Evolutionary conservation across 2,329 filamentous ascomycete genomes (phyloP).

Genomic region (Fusarium musae): DNA sequence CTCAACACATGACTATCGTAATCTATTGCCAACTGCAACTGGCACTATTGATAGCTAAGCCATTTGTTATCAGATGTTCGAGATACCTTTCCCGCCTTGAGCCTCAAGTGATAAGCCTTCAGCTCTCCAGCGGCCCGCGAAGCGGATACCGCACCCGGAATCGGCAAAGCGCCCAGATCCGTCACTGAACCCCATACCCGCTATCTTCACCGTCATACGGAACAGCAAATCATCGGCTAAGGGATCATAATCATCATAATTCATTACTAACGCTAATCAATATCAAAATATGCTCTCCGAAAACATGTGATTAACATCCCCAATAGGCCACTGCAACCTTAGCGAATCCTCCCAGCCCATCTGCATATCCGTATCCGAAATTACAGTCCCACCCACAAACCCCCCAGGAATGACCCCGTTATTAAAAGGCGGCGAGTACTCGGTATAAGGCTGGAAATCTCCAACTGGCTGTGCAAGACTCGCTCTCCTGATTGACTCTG

Average conservation of each 20-base stretch:
- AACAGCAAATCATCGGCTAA: background rate
- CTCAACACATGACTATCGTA: too few species aligned
- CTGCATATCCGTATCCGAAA: slow-evolving; percentile 28
- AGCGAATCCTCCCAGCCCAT: slow-evolving; percentile 29
- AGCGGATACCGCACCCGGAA: background rate
- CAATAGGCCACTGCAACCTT: slow-evolving; percentile 25
- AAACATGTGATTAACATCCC: slow-evolving; percentile 33
- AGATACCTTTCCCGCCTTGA: background rate
- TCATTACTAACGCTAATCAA: background rate
- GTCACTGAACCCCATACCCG: background rate
- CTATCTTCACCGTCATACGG: background rate
- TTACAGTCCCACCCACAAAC: background rate
- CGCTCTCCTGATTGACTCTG: slow-evolving; percentile 12
- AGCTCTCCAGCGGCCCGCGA: background rate
- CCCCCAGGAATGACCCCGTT: background rate
- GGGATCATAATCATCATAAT: background rate
- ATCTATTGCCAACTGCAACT: background rate
- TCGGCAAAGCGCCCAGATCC: background rate
- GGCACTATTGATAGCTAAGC: fast-evolving
- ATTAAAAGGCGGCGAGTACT: slow-evolving; percentile 17
- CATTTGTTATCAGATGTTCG: too few species aligned
- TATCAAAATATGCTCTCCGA: slow-evolving; percentile 21
- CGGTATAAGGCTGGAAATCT: background rate
- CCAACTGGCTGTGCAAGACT: slow-evolving; percentile 1
- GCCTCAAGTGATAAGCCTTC: background rate